A percentile compares a stretch with the other conserved stretches of the same genome.
phyloP scores from a whole-genome alignment of 2,329 filamentous ascomycete species.

The Myriosclerotinia curreyana region DNA sequence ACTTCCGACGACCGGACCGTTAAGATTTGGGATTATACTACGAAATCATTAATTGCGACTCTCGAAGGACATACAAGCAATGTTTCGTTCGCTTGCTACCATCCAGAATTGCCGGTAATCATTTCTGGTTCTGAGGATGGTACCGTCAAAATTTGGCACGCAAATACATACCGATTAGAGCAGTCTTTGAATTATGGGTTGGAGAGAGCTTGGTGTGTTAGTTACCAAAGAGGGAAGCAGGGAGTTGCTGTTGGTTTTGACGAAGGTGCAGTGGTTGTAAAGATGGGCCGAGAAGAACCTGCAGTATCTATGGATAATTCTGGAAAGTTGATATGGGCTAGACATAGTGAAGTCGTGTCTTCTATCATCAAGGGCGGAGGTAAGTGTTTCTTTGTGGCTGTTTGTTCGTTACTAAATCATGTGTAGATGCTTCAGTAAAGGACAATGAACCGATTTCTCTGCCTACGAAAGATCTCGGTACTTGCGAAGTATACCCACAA shows the following conservation, averaged over 20 bases:
- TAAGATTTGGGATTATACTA: constrained; percentile 99
- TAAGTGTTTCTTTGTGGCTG: constrained; percentile 39
- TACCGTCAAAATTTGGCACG: constrained; percentile 97
- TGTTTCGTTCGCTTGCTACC: constrained; percentile 96
- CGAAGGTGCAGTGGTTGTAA: constrained; percentile 95
- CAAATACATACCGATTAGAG: constrained; percentile 93
- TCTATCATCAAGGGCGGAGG: constrained; percentile 88
- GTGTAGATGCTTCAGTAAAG: constrained; percentile 70
- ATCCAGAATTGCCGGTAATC: constrained; percentile 94
- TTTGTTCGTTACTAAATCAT: constrained; percentile 35
- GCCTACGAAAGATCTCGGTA: constrained; percentile 90
- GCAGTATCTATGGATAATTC: constrained; percentile 96
- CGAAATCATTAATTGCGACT: constrained; percentile 93
- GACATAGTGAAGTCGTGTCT: constrained; percentile 91
- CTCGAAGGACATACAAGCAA: constrained; percentile 97
- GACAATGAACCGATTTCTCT: constrained; percentile 84
- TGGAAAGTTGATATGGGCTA: constrained; percentile 94
- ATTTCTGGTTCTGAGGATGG: constrained; percentile 98
- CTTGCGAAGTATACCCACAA: constrained; percentile 94
- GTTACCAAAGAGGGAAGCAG: constrained; percentile 91
- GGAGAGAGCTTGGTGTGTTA: constrained; percentile 95
- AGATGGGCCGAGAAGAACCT: constrained; percentile 94
- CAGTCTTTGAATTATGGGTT: constrained; percentile 95
- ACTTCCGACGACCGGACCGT: constrained; percentile 95
- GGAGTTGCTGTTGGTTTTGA: constrained; percentile 95